Evolutionary conservation across 2,329 filamentous ascomycete genomes (phyloP), one percentile per base, ranked within the genome.

Genomic region (Nemania sp.): DNA sequence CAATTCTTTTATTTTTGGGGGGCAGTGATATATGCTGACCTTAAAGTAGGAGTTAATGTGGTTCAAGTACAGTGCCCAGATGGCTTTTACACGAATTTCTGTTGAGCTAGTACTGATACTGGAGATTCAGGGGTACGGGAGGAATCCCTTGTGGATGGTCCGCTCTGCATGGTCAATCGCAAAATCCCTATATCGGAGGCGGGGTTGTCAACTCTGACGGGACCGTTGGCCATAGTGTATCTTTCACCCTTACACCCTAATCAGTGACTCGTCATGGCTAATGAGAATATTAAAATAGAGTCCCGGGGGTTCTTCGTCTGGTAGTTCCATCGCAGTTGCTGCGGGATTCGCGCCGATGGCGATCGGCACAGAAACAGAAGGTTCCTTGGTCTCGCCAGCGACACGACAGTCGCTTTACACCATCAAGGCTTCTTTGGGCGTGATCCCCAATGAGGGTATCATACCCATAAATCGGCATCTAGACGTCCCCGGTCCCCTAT

Each of bases 1-100:
- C n/a, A n/a, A 24, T 51, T 26, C n/a, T 24, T 26, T 24, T n/a
- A n/a, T n/a, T n/a, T n/a, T n/a, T n/a, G n/a, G n/a, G n/a, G n/a
- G 15, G n/a, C 20, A 24, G 7, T 6, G 47, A 13, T 51, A 2
- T 24, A 20, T 51, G 47, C 47, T 51, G 20, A 51, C 47, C 6
- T 24, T 10, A 35, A 6, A 24, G 22, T 13, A 51, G 47, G 47
- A 51, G 47, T 51, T 51, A 15, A 51, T 51, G 47, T 51, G 15
- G 15, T 51, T 51, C 47, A 51, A 51, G 47, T 51, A 51, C 6
- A 26, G n/a, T n/a, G n/a, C n/a, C n/a, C n/a, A n/a, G n/a, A 51
- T 24, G 22, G 13, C 6, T 20, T 20, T 8, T 8, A 51, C 13
- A 22, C 22, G 3, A 26, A 24, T 11, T 24, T 11, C 20, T 13